Percentiles rank a stretch among this genome's conserved stretches.
Conservation (phyloP, 495 filamentous ascomycete genomes). For the Tetracladium setigerum region DNA sequence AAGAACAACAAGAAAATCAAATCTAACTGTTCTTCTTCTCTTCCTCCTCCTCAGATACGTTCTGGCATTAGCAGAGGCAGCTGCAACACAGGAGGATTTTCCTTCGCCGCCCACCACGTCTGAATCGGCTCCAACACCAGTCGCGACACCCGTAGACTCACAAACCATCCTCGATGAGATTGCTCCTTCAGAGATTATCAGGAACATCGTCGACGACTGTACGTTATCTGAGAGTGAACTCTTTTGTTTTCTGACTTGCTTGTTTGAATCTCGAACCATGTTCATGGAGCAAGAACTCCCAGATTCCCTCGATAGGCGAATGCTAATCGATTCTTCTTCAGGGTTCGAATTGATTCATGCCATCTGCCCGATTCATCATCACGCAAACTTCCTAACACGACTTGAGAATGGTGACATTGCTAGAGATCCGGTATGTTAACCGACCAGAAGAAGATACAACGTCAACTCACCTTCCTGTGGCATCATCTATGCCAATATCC, state of each 20-base stretch:
- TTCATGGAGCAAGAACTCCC: no score
- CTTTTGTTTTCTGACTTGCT: no score
- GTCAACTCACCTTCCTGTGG: no score
- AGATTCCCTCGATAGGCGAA: no score
- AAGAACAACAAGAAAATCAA: neutral
- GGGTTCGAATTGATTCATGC: conserved; percentile 13
- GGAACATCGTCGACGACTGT: conserved; percentile 11
- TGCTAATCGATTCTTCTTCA: no score
- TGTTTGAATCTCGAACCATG: no score
- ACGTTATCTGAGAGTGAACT: no score
- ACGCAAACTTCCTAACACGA: conserved; percentile 1
- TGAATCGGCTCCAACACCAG: neutral
- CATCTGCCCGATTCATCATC: conserved; percentile 8
- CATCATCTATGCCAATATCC: no score
- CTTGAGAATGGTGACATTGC: neutral
- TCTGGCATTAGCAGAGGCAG: neutral
- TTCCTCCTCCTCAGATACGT: neutral
- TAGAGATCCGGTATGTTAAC: neutral
- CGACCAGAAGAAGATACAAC: no score
- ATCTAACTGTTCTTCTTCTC: neutral
- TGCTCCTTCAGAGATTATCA: neutral
- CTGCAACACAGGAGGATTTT: neutral
- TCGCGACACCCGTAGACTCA: neutral
- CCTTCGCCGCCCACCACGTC: neutral
- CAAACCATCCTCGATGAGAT: neutral